Base-by-base conservation (phyloP, 2,329 filamentous ascomycete species). In the Fusarium agapanthi region DNA sequence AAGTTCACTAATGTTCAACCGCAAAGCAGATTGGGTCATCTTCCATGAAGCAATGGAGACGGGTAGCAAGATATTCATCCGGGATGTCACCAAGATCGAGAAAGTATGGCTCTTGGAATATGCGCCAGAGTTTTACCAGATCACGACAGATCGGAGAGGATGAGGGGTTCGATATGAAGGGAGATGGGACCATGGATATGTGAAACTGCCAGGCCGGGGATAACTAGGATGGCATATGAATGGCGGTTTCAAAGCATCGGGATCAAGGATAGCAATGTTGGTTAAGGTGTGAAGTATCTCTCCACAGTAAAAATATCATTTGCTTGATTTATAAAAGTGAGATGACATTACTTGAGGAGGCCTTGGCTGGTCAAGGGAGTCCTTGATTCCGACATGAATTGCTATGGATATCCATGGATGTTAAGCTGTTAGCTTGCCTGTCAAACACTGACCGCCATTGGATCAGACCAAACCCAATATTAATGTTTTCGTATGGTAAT, bases 1-100 rank as follows among this genome's bases (percentile, higher is more conserved):
- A 2, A 97, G 90, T 78, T 97, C 93, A 43, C 84, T 98, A 75
- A 94, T 98, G 90, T 98, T 98, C 85, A 97, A 97, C 81, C 91
- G 95, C 63, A 98, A 97, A 84, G 94, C 94, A 16, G 95, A 98
- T 72, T 98, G 95, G 95, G 95, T 98, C 15, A 88, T 99, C 38
- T 99, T 98, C 79, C 93, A 97, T 77, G 95, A 98, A 83, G 90
- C 97, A 41, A 90, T 97, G 86, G 94, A 98, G 84, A 97, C 93
- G 9, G 90, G 92, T 15, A 90, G 89, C 72, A 98, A 98, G 86
- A 95, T 89, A 1, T 98, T 92, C 79, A 97, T 99, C 76, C 88
- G 94, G 61, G 95, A 98, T 81, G 85, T 98, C 66, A 96, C 92
- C n/a, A 96, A 94, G 84, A 93, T 98, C 76, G 93, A 98, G 80